Evolutionary conservation across 148 eudicot genomes (phyloP).

Genomic region (Camellia granthamiana): DNA sequence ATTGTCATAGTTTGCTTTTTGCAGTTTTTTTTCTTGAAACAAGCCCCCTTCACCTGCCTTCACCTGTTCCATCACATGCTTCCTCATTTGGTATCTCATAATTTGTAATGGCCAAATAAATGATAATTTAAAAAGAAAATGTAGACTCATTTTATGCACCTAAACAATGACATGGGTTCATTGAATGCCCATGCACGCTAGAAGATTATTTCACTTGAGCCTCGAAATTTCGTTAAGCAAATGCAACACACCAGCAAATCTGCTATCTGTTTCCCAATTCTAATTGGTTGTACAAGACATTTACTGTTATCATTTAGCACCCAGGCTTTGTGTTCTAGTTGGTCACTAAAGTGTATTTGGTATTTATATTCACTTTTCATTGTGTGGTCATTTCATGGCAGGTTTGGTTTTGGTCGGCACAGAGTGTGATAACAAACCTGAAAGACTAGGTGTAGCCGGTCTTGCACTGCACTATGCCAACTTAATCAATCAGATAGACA

Average conservation of each 20-base stretch:
- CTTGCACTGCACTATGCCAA: slow-evolving; percentile 95
- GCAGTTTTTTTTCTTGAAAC: background rate
- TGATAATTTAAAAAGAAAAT: background rate
- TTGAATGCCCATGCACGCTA: background rate
- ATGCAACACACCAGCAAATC: background rate
- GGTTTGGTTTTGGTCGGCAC: slow-evolving; percentile 35
- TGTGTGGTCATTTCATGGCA: slow-evolving; percentile 29
- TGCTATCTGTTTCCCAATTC: background rate
- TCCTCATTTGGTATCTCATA: background rate
- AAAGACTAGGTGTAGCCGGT: slow-evolving; percentile 79
- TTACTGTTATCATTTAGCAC: background rate
- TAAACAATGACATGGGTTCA: background rate
- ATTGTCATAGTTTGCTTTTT: background rate
- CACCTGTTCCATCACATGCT: background rate
- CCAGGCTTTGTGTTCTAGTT: slow-evolving; percentile 1
- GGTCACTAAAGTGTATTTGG: background rate
- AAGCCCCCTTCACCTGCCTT: background rate
- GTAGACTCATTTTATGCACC: background rate
- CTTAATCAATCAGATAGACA: slow-evolving; percentile 79
- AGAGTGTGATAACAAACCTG: slow-evolving; percentile 33
- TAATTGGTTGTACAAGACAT: background rate
- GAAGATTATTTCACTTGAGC: background rate
- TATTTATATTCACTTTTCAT: background rate
- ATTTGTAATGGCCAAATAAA: background rate
- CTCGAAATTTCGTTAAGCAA: background rate